These are phyloP conservation scores for Auriscalpium vulgare DNA, from an alignment of 768 basidiomycete genomes.

Conservation along the genomic window DNA sequence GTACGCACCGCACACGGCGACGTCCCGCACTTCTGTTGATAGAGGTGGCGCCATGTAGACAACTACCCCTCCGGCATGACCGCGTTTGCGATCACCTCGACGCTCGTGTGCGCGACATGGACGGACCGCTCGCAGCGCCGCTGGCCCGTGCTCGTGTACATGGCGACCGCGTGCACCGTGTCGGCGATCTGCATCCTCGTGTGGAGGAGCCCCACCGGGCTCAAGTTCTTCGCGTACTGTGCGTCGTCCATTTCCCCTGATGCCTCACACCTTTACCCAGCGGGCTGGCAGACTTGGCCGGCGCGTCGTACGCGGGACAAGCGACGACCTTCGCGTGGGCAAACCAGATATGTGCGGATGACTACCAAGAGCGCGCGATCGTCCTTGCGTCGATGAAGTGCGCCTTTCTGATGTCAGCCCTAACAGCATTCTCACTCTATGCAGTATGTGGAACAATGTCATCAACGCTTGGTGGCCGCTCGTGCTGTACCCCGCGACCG, in stretches of 20 bases:
- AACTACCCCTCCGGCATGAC: constrained; percentile 60
- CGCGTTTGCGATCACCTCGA: constrained; percentile 56
- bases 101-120: constrained; percentile 53
- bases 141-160: constrained; percentile 61
- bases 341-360: constrained; percentile 68
- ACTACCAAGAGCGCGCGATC: constrained; percentile 59
- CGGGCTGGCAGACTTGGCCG: constrained; percentile 37
- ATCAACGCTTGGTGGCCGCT: constrained; percentile 67
- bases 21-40: background rate
- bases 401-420: constrained; percentile 4
- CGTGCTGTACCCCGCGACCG: constrained; percentile 66
- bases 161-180: constrained; percentile 45
- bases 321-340: constrained; percentile 79
- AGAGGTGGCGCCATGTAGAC: constrained; percentile 19
- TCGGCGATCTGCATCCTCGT: constrained; percentile 53
- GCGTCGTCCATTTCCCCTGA: constrained; percentile 15
- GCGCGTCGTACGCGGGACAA: constrained; percentile 68
- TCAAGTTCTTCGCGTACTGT: constrained; percentile 78
- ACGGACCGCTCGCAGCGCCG: constrained; percentile 52
- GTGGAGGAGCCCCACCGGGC: constrained; percentile 48
- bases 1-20: constrained; percentile 22
- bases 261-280: background rate
- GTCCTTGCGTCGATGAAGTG: constrained; percentile 76
- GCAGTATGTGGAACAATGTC: constrained; percentile 62
- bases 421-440: background rate